phyloP scores from a whole-genome alignment of 768 basidiomycete species.

The Podaxis sp. region DNA sequence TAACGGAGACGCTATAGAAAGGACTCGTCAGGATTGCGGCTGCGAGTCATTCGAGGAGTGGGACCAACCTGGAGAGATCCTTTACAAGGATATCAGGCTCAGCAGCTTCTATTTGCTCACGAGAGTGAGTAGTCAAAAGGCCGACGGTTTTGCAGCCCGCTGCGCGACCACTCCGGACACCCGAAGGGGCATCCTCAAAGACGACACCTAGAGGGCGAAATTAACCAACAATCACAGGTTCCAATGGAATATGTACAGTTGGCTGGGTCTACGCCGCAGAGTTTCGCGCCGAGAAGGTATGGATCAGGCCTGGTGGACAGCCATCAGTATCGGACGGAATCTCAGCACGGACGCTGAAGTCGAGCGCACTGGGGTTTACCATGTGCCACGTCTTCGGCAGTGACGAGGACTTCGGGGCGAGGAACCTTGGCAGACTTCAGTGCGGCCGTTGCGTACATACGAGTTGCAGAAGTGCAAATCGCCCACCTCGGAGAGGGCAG shows the following conservation, averaged over 20 bases:
- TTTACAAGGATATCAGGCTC: conserved; percentile 65
- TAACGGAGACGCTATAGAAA: conserved; percentile 6
- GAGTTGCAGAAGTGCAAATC: conserved; percentile 85
- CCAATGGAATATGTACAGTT: conserved; percentile 42
- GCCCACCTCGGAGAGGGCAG: conserved; percentile 72
- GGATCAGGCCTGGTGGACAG: conserved; percentile 59
- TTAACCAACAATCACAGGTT: background rate
- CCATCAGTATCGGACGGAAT: background rate
- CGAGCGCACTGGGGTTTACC: conserved; percentile 63
- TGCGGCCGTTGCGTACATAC: conserved; percentile 68
- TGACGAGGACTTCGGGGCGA: conserved; percentile 70
- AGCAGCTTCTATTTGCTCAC: conserved; percentile 61
- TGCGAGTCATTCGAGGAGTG: background rate
- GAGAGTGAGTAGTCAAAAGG: conserved; percentile 74
- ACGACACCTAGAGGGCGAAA: conserved; percentile 55
- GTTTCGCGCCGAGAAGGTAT: conserved; percentile 80
- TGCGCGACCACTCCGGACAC: conserved; percentile 71
- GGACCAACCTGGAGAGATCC: conserved; percentile 60
- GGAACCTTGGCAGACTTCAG: conserved; percentile 62
- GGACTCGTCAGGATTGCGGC: background rate
- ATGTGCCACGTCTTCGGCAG: conserved; percentile 74
- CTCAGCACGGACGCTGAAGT: background rate
- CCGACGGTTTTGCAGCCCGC: conserved; percentile 86
- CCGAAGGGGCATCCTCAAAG: conserved; percentile 88
- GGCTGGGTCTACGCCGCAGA: conserved; percentile 56